Conservation (phyloP, 1,139 yeast species). For the Kluyveromyces sp. region DNA sequence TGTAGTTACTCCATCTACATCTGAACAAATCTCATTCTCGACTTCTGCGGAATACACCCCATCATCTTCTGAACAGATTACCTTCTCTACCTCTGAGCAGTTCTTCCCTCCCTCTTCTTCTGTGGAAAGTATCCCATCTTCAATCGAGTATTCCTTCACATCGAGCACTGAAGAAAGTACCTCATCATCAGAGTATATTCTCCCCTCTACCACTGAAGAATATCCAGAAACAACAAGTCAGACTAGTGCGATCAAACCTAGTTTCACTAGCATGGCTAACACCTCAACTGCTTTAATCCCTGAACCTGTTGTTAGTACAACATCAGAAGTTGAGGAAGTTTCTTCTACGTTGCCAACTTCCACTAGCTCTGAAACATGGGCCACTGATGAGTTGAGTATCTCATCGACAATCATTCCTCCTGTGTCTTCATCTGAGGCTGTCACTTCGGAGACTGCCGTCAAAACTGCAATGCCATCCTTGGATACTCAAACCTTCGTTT, state of each 20-base stretch:
- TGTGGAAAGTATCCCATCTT: slow-evolving; percentile 7
- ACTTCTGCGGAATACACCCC: slow-evolving; percentile 8
- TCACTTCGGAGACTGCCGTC: background rate
- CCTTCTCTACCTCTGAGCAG: slow-evolving; percentile 9
- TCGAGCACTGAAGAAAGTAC: slow-evolving; percentile 32
- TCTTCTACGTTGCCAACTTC: background rate
- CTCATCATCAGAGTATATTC: background rate
- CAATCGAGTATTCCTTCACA: slow-evolving; percentile 8
- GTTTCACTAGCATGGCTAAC: background rate
- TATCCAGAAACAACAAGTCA: slow-evolving; percentile 45
- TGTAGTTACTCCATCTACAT: slow-evolving; percentile 7
- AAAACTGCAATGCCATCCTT: background rate
- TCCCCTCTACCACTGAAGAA: slow-evolving; percentile 48
- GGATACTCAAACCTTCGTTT: background rate
- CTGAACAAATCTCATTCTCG: slow-evolving; percentile 10
- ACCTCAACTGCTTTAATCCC: background rate
- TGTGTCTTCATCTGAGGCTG: background rate
- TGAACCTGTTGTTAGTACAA: slow-evolving; percentile 10
- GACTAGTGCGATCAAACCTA: slow-evolving; percentile 7
- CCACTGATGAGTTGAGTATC: background rate
- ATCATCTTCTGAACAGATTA: slow-evolving; percentile 8
- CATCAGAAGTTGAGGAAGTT: background rate
- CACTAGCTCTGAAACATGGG: background rate
- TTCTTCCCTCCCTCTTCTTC: slow-evolving; percentile 9
- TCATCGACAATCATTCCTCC: slow-evolving; percentile 4